Conservation (phyloP, 192 early-diverging fungal genomes). For the Coemansia sp. region DNA sequence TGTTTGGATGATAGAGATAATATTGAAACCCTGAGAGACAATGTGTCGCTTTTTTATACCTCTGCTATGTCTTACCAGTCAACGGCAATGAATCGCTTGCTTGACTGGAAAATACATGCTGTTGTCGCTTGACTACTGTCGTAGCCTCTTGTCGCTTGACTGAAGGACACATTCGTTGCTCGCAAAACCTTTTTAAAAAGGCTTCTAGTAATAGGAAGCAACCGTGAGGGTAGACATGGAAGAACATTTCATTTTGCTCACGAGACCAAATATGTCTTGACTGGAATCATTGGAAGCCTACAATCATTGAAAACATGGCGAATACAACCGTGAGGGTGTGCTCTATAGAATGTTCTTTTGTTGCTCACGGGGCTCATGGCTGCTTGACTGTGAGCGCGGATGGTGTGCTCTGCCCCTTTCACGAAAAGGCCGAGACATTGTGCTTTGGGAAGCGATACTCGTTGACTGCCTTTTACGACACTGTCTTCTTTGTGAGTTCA, state of each 20-base stretch:
- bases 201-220: neutral
- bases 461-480: neutral
- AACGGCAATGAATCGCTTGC: neutral
- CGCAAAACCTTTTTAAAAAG: neutral
- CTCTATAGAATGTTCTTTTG: neutral
- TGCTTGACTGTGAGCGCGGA: neutral
- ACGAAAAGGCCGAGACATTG: neutral
- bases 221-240: neutral
- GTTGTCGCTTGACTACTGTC: neutral
- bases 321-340: neutral
- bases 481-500: neutral
- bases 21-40: neutral
- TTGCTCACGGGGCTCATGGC: neutral
- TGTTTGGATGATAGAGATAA: neutral
- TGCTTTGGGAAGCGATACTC: neutral
- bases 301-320: neutral
- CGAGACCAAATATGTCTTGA: neutral
- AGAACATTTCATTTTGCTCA: neutral
- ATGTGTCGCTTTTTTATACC: neutral
- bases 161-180: neutral
- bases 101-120: neutral
- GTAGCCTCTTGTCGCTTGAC: neutral
- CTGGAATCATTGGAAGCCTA: neutral
- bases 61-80: neutral
- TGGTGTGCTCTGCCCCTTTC: neutral